Conservation (phyloP, 2,329 filamentous ascomycete genomes). For the Pseudogymnoascus sp. region DNA sequence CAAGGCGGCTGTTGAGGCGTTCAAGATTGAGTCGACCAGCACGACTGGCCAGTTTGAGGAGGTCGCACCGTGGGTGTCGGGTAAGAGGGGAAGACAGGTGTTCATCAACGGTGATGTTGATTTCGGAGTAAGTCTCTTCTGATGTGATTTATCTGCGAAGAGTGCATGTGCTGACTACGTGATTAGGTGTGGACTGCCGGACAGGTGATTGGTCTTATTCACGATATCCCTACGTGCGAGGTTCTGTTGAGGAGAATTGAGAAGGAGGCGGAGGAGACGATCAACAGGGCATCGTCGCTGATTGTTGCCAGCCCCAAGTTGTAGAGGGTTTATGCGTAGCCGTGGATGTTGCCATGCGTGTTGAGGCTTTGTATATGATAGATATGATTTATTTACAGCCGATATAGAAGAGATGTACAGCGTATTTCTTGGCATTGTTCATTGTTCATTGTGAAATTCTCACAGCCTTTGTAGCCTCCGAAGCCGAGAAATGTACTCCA, state of each 20-base stretch:
- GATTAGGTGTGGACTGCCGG: constrained; percentile 88
- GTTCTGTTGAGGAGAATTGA: constrained; percentile 65
- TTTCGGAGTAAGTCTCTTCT: constrained; percentile 60
- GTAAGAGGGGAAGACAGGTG: constrained; percentile 82
- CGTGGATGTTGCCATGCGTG: background rate
- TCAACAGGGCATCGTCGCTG: constrained; percentile 51
- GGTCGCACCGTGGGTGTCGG: constrained; percentile 78
- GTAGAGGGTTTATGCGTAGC: constrained; percentile 26
- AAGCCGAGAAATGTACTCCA: background rate
- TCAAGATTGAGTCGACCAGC: constrained; percentile 77
- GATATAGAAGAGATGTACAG: background rate
- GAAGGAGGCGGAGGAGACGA: constrained; percentile 61
- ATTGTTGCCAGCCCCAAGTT: constrained; percentile 52
- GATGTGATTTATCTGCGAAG: background rate
- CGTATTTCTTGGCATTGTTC: background rate
- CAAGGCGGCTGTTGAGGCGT: constrained; percentile 72
- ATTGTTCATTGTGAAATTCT: background rate
- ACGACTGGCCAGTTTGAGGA: constrained; percentile 81
- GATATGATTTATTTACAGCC: constrained; percentile 2
- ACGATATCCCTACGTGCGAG: constrained; percentile 72
- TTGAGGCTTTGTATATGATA: background rate
- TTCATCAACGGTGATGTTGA: constrained; percentile 89
- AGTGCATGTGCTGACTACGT: constrained; percentile 12
- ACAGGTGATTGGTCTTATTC: constrained; percentile 84
- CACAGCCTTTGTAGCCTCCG: background rate